phyloP scores from a whole-genome alignment of 495 filamentous ascomycete species.

The Jackrogersella minutella region DNA sequence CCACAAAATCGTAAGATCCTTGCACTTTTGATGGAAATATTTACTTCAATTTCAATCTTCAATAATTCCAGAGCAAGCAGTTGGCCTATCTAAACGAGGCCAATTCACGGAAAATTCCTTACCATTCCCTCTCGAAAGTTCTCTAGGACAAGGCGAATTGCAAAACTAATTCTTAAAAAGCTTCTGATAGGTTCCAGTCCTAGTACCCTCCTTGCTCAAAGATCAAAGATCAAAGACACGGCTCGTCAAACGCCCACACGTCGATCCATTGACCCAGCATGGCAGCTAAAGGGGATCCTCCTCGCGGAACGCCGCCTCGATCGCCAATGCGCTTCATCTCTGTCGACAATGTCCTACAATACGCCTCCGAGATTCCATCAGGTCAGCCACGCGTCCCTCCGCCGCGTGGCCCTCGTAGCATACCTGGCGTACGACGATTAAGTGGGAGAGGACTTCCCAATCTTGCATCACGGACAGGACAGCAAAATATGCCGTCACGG shows the following conservation, averaged over 20 bases:
- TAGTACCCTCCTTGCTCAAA: too few species aligned
- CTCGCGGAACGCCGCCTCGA: constrained; percentile 39
- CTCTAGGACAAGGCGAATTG: too few species aligned
- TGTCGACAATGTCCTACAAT: constrained; percentile 94
- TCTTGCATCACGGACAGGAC: constrained; percentile 58
- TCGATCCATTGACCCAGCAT: constrained; percentile 21
- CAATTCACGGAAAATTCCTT: neutral
- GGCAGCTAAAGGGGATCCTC: constrained; percentile 34
- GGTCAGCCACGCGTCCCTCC: constrained; percentile 85
- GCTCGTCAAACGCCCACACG: neutral
- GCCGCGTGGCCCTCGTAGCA: constrained; percentile 49
- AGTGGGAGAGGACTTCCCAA: constrained; percentile 49
- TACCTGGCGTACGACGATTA: constrained; percentile 54
- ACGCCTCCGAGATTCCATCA: constrained; percentile 93
- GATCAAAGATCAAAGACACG: too few species aligned
- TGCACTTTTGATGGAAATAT: neutral
- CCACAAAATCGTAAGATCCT: neutral
- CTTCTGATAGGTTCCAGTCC: too few species aligned
- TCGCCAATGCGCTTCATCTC: constrained; percentile 82
- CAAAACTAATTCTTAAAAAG: too few species aligned
- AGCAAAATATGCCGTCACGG: constrained; percentile 83
- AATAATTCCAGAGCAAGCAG: too few species aligned
- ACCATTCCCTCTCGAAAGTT: too few species aligned
- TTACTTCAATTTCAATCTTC: neutral
- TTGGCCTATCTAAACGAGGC: neutral